phyloP scores from a whole-genome alignment of 331 rosid species.

The Pyrus hybrid region DNA sequence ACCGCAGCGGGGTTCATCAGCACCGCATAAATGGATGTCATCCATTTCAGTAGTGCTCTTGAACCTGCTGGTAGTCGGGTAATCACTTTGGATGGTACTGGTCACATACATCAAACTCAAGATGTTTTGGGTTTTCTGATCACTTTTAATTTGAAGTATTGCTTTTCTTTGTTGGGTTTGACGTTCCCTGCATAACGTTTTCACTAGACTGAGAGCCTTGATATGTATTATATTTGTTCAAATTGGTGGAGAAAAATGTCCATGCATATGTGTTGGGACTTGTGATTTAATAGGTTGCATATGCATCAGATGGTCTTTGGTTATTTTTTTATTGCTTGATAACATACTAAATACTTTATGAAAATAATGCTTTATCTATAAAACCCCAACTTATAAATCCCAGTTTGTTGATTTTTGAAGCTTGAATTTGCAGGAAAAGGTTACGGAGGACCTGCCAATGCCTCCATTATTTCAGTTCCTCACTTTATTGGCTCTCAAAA shows the following conservation, averaged over 20 bases:
- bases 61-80: neutral
- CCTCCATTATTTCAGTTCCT: constrained; percentile 72
- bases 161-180: neutral
- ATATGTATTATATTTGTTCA: neutral
- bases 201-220: neutral
- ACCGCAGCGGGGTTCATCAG: neutral
- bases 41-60: neutral
- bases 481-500: constrained; percentile 63
- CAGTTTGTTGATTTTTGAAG: constrained; percentile 14
- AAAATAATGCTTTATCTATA: neutral
- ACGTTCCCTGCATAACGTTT: neutral
- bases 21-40: neutral
- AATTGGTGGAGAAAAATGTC: neutral
- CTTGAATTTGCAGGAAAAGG: constrained; percentile 48
- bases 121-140: neutral
- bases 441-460: constrained; percentile 61
- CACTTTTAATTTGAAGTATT: neutral
- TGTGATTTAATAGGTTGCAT: neutral
- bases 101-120: neutral
- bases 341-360: neutral
- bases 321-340: neutral
- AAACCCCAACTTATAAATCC: constrained; percentile 3
- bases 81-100: neutral
- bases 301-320: neutral
- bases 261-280: neutral